Evolutionary conservation across 2,329 filamentous ascomycete genomes (phyloP), one percentile per base, ranked within the genome.

Genomic region (Trichoderma sp.): DNA sequence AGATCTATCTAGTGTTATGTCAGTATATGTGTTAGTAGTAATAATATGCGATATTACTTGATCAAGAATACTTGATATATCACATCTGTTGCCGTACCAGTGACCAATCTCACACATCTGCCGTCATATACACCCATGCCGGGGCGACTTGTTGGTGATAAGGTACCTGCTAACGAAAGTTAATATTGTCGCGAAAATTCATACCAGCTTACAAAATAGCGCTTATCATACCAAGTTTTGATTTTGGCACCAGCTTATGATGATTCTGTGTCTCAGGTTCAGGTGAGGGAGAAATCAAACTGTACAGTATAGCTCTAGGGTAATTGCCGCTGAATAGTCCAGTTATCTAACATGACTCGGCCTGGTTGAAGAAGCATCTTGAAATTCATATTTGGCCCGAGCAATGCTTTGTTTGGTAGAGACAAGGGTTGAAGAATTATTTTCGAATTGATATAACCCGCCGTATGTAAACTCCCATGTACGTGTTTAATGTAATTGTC

Each of bases 401-500:
- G 1, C 5, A 53, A 6, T 24, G 5, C 2, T 21, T 51, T 21
- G 4, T 21, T 12, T 12, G 11, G n/a, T 5, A 11, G 4, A 51
- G 11, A 21, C 3, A 1, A 2, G 15, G 39, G 15, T 7, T 43
- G 3, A n/a, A 0, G 7, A 2, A n/a, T 9, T 21, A 3, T 12
- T 51, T 21, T 21, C 2, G 4, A 6, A 21, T 51, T 51, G 18
- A 1, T 21, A 51, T 3, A 21, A 21, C 4, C 1, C 3, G n/a
- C 43, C 15, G 18, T 15, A 11, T 47, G 43, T 21, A 2, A 47
- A 8, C 6, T 18, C 36, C 5, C 3, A 3, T 18, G 7, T 2
- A 0, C 15, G 3, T 3, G 36, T 11, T 51, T 5, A 9, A 47
- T 47, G 2, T 47, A 11, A 1, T 4, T 21, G 43, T 51, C 2